These are phyloP conservation scores for Puccinia triticina DNA, from an alignment of 1,284 basidiomycete genomes.

Conservation along the genomic window DNA sequence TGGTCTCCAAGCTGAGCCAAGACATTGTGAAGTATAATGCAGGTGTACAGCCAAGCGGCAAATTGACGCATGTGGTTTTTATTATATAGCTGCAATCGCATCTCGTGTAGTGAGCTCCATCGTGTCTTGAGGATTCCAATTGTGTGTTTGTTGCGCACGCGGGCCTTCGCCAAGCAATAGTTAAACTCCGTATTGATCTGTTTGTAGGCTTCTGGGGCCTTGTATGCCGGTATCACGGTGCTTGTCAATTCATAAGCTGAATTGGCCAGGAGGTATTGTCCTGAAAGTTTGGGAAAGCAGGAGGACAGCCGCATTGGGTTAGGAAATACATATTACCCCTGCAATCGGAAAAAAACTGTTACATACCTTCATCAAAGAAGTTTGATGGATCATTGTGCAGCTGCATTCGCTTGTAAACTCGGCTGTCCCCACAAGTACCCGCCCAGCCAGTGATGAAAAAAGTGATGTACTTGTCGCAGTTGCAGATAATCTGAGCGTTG, in stretches of 20 bases:
- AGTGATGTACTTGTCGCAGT: no score
- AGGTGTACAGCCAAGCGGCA: background rate
- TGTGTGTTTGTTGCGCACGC: background rate
- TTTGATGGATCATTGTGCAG: background rate
- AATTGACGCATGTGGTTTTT: background rate
- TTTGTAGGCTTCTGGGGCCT: background rate
- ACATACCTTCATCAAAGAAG: constrained; percentile 15
- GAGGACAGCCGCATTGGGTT: background rate
- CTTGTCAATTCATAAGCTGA: constrained; percentile 8
- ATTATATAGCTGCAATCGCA: background rate
- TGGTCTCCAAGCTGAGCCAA: background rate
- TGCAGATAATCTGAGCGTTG: no score
- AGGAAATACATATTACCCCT: no score
- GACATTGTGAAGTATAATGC: background rate
- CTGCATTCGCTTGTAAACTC: background rate
- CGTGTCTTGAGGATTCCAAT: background rate
- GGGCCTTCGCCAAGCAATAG: constrained; percentile 21
- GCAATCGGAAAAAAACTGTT: background rate
- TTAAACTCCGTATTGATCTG: constrained; percentile 5
- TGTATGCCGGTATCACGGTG: constrained; percentile 18
- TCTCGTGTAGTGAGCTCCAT: background rate
- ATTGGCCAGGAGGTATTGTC: constrained; percentile 5
- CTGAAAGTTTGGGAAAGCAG: background rate
- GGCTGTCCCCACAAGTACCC: constrained; percentile 1
- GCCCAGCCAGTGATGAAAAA: no score